Evolutionary conservation across 2,329 filamentous ascomycete species (phyloP).

Genomic region (Sporothrix inflata): DNA sequence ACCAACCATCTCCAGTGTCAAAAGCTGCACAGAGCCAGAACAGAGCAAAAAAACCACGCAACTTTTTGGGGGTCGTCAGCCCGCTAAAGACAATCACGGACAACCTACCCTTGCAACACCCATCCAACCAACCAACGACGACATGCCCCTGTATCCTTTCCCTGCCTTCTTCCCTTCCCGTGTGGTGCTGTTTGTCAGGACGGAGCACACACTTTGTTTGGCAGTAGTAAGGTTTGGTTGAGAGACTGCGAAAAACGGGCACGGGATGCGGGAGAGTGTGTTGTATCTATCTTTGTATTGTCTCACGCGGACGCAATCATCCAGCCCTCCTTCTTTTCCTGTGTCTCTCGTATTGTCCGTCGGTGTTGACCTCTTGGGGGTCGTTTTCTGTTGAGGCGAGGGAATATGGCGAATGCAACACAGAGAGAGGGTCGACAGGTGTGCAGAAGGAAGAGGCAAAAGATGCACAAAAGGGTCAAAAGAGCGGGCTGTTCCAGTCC

Average conservation of each 20-base stretch:
- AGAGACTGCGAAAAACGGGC: not conserved
- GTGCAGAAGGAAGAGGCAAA: not conserved
- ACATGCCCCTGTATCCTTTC: not conserved
- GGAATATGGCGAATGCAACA: not conserved
- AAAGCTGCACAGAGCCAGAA: conserved; percentile 1
- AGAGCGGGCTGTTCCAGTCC: not conserved
- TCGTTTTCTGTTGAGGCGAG: not conserved
- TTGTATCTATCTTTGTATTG: not conserved
- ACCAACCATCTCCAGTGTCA: not conserved
- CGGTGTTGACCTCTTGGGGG: not conserved
- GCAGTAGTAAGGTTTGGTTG: not conserved
- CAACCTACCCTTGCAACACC: not conserved
- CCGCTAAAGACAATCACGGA: not conserved
- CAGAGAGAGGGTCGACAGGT: too few species aligned
- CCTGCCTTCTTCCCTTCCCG: not conserved
- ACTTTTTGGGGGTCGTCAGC: not conserved
- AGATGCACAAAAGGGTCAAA: not conserved
- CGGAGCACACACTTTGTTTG: not conserved
- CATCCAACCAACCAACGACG: conserved; percentile 1
- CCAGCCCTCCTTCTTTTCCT: not conserved
- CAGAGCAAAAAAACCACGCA: conserved; percentile 8
- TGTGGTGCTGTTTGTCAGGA: not conserved
- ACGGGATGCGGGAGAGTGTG: not conserved
- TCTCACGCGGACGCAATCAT: not conserved
- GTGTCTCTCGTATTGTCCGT: not conserved